These are phyloP conservation scores for Calvatia gigantea DNA, from an alignment of 768 basidiomycete species.

Conservation along the genomic window DNA sequence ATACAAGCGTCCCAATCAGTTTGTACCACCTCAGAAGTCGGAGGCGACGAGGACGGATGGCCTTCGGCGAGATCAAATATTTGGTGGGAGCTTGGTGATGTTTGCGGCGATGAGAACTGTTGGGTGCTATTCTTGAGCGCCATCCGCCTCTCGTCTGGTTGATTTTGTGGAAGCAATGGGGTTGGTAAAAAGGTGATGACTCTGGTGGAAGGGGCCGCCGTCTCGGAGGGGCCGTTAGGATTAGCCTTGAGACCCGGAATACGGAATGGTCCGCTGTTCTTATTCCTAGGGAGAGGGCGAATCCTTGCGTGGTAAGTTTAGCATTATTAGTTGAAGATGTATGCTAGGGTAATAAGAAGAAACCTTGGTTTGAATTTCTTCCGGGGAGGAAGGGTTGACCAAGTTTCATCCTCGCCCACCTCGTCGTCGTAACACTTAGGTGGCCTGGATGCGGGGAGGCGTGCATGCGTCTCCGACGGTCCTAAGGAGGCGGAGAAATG, in stretches of 20 bases:
- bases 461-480: neutral
- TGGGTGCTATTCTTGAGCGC: neutral
- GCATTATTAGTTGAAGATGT: neutral
- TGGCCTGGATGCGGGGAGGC: neutral
- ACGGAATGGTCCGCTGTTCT: constrained; percentile 3
- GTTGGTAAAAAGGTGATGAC: constrained; percentile 9
- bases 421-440: neutral
- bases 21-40: neutral
- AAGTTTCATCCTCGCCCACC: neutral
- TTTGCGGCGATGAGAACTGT: neutral
- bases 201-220: neutral
- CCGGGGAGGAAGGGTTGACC: constrained; percentile 5
- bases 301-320: neutral
- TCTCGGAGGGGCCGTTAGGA: neutral
- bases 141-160: no score
- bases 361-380: constrained; percentile 12
- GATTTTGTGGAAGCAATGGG: neutral
- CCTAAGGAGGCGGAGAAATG: neutral
- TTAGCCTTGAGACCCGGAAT: constrained; percentile 1
- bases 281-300: neutral
- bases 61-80: neutral
- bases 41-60: neutral
- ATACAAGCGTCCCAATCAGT: neutral
- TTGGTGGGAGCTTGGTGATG: constrained; percentile 1
- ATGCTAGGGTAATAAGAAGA: neutral